Conservation (phyloP, 371 early-diverging fungal genomes). For the Mortierella sp. region DNA sequence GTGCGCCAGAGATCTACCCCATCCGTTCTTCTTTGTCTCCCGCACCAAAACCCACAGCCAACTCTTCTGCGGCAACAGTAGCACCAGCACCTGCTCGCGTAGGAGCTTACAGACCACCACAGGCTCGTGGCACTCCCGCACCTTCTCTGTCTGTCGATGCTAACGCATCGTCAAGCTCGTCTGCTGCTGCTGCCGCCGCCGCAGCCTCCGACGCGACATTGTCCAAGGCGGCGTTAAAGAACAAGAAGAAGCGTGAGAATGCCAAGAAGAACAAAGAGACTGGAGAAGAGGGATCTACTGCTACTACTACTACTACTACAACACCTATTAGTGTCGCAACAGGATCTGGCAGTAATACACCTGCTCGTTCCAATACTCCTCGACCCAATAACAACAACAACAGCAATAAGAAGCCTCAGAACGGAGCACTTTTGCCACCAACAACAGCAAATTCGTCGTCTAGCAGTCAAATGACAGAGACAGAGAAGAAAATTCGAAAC, state of each 20-base stretch:
- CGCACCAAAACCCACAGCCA: slow-evolving; percentile 62
- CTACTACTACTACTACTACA: slow-evolving; percentile 32
- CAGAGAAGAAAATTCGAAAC: slow-evolving; percentile 87
- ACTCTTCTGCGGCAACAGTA: slow-evolving; percentile 58
- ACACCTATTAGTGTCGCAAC: slow-evolving; percentile 32
- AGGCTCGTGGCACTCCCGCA: slow-evolving; percentile 72
- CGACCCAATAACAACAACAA: slow-evolving; percentile 26
- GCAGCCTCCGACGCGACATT: slow-evolving; percentile 36
- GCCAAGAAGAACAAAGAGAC: slow-evolving; percentile 59
- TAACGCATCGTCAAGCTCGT: slow-evolving; percentile 3
- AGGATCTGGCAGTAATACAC: slow-evolving; percentile 40
- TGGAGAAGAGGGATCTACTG: slow-evolving; percentile 30
- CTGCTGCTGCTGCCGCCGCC: slow-evolving; percentile 17
- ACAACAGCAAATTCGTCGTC: slow-evolving; percentile 43
- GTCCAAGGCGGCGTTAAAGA: slow-evolving; percentile 65
- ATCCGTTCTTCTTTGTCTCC: slow-evolving; percentile 78
- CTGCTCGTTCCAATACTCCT: slow-evolving; percentile 46
- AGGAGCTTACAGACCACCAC: slow-evolving; percentile 87
- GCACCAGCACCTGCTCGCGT: slow-evolving; percentile 59
- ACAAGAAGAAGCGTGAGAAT: slow-evolving; percentile 72
- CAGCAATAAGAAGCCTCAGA: slow-evolving; percentile 28
- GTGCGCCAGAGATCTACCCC: slow-evolving; percentile 73
- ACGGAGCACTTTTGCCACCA: slow-evolving; percentile 38
- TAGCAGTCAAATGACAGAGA: slow-evolving; percentile 59
- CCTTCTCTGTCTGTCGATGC: slow-evolving; percentile 61